These are phyloP conservation scores for Pseudocercospora eumusae DNA, from an alignment of 2,329 filamentous ascomycete genomes.

Conservation along the genomic window DNA sequence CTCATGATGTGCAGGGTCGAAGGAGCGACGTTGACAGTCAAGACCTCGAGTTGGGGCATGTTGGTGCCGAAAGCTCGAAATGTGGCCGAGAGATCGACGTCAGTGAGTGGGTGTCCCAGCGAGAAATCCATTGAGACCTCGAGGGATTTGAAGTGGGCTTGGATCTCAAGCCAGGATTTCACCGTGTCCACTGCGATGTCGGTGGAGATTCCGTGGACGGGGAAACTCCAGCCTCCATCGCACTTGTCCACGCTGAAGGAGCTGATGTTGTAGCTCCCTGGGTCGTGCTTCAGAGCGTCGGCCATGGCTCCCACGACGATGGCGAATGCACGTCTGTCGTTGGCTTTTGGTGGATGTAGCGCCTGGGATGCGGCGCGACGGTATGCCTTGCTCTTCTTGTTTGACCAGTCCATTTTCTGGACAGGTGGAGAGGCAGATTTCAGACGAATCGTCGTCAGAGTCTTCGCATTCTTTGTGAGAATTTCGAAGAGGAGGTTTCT, in stretches of 20 bases:
- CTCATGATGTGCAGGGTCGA: neutral
- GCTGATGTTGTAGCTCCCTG: neutral
- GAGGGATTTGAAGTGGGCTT: neutral
- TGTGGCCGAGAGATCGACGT: neutral
- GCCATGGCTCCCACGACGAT: neutral
- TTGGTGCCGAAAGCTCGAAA: neutral
- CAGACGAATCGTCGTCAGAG: neutral
- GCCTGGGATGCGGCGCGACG: neutral
- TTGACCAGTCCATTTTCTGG: neutral
- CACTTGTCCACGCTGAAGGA: neutral
- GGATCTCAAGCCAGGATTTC: neutral
- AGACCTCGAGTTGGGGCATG: neutral
- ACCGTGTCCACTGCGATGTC: neutral
- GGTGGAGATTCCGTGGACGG: neutral
- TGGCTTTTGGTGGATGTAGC: neutral
- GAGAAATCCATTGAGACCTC: neutral
- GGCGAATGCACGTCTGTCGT: neutral
- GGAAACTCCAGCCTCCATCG: neutral
- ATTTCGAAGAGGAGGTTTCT: neutral
- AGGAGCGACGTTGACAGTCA: neutral
- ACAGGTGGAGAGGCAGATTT: neutral
- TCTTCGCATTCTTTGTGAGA: neutral
- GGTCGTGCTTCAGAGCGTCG: neutral
- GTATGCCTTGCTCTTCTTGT: neutral
- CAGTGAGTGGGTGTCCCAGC: neutral